Conservation (phyloP, 768 basidiomycete species). For the Serpula lacrymans region DNA sequence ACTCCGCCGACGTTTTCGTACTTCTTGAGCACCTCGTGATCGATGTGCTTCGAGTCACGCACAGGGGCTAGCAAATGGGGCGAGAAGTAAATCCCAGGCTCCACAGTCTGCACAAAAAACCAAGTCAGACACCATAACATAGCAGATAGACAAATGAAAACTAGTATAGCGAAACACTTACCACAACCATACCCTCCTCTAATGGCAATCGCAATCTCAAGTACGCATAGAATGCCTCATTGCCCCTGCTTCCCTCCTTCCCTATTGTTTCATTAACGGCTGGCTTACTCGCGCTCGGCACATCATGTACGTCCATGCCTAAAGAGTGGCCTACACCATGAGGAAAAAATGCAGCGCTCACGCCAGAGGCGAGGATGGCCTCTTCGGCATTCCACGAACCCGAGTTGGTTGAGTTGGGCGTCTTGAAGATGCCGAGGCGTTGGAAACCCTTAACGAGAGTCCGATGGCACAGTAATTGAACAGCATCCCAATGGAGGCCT, state of each 20-base stretch:
- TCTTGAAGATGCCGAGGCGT: conserved; percentile 79
- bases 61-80: conserved; percentile 69
- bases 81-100: conserved; percentile 88
- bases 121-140: conserved; percentile 2
- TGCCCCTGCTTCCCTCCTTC: conserved; percentile 33
- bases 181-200: conserved; percentile 80
- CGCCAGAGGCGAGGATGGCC: conserved; percentile 70
- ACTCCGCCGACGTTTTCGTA: conserved; percentile 90
- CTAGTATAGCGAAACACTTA: conserved; percentile 36
- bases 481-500: conserved; percentile 85
- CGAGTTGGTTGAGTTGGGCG: conserved; percentile 42
- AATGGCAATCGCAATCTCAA: conserved; percentile 76
- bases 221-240: conserved; percentile 73
- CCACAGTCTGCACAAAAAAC: conserved; percentile 62
- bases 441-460: conserved; percentile 82
- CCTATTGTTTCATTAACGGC: conserved; percentile 48
- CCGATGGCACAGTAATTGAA: conserved; percentile 82
- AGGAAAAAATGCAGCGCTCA: conserved; percentile 88
- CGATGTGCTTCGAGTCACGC: conserved; percentile 60
- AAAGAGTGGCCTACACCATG: conserved; percentile 91
- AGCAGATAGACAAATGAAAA: neutral
- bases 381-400: conserved; percentile 61
- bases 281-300: conserved; percentile 80
- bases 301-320: conserved; percentile 94
- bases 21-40: conserved; percentile 61